Percentiles rank a stretch among this genome's conserved stretches.
These are phyloP conservation scores for Aphanomyces invadans DNA, from an alignment of 352 stramenopile genomes.

Conservation along the genomic window DNA sequence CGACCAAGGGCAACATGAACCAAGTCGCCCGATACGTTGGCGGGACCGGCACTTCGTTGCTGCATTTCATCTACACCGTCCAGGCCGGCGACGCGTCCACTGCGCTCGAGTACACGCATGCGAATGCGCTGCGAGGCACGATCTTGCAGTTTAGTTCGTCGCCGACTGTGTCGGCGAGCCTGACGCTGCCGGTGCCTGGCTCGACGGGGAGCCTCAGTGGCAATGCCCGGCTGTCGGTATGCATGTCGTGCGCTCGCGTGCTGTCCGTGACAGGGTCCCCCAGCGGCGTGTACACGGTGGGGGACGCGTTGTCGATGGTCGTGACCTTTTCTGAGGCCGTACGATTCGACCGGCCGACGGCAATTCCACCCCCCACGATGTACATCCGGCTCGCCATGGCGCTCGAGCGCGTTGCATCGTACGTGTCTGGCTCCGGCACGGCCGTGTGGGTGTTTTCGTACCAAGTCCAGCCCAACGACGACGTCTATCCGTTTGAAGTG, in stretches of 20 bases:
- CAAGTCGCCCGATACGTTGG: conserved; percentile 39
- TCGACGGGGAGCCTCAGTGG: conserved; percentile 36
- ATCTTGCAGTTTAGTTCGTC: conserved; percentile 44
- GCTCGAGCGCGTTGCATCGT: conserved; percentile 33
- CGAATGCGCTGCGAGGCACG: conserved; percentile 36
- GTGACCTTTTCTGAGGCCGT: conserved; percentile 54
- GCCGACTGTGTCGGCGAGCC: conserved; percentile 37
- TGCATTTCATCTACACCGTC: conserved; percentile 57
- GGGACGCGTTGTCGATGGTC: conserved; percentile 42
- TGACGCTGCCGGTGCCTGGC: conserved; percentile 38
- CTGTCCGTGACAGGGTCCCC: conserved; percentile 38
- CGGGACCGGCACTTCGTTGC: conserved; percentile 35
- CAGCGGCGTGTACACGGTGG: conserved; percentile 52
- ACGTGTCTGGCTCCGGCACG: conserved; percentile 37
- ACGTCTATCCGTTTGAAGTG: conserved; percentile 27
- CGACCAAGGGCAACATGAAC: conserved; percentile 32
- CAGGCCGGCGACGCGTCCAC: conserved; percentile 37
- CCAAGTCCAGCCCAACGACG: conserved; percentile 14
- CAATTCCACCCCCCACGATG: conserved; percentile 32
- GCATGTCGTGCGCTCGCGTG: conserved; percentile 37
- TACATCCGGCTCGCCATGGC: conserved; percentile 35
- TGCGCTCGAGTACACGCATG: conserved; percentile 42
- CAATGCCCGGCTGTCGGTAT: conserved; percentile 35
- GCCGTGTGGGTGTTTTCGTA: conserved; percentile 28
- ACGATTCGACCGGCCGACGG: background rate